These are phyloP conservation scores for Pyrenochaeta sp. DNA, from an alignment of 2,329 filamentous ascomycete species.

Conservation along the genomic window DNA sequence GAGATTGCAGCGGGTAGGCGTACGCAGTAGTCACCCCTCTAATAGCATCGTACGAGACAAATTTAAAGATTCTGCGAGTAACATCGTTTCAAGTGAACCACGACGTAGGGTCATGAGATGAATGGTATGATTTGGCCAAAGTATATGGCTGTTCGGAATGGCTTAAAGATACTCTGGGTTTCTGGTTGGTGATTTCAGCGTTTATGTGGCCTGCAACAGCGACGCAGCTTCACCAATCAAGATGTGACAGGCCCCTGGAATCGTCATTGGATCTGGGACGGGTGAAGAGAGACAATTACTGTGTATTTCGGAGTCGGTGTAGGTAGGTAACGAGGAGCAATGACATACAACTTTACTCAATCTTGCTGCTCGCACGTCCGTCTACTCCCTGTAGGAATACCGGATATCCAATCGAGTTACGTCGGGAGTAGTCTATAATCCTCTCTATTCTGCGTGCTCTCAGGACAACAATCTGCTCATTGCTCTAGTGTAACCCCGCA, in stretches of 20 bases:
- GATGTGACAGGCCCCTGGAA: no score
- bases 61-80: conserved; percentile 8
- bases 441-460: background rate
- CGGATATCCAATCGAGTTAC: background rate
- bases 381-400: background rate
- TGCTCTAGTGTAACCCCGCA: background rate
- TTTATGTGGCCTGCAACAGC: no score
- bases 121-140: conserved; percentile 1
- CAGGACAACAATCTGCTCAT: background rate
- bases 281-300: no score
- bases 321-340: background rate
- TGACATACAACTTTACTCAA: background rate
- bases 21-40: conserved; percentile 32
- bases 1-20: conserved; percentile 26
- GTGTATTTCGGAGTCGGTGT: background rate
- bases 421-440: background rate
- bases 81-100: conserved; percentile 13
- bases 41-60: background rate
- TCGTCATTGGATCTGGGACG: no score
- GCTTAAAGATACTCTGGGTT: no score
- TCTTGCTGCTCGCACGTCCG: background rate
- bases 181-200: no score
- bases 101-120: conserved; percentile 34
- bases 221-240: no score
- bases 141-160: no score